Conservation (phyloP, 495 filamentous ascomycete genomes). For the Aspergillus nanangensis region DNA sequence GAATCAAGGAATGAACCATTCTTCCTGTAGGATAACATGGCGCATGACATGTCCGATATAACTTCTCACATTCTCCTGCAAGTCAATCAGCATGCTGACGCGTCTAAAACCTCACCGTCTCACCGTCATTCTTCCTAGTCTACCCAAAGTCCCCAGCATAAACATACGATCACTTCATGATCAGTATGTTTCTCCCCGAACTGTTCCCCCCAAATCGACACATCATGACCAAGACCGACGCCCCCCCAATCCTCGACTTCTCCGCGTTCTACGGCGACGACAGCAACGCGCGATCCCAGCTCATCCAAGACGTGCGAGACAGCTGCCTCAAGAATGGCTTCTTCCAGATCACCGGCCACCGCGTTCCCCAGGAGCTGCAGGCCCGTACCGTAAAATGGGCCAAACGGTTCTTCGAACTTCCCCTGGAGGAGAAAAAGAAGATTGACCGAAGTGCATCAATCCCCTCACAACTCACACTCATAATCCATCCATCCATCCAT, state of each 20-base stretch:
- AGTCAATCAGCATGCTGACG: no score
- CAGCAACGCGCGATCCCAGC: conserved; percentile 20
- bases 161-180: no score
- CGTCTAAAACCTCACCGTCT: no score
- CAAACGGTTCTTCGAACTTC: conserved; percentile 46
- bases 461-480: conserved; percentile 3
- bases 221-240: conserved; percentile 15
- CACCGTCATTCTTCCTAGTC: no score
- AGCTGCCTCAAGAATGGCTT: conserved; percentile 42
- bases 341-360: conserved; percentile 46
- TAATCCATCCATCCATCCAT: not conserved
- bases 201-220: no score
- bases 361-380: conserved; percentile 31
- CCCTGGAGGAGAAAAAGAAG: conserved; percentile 46
- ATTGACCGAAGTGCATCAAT: conserved; percentile 34
- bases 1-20: no score
- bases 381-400: conserved; percentile 28
- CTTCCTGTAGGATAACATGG: no score
- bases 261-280: conserved; percentile 28
- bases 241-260: conserved; percentile 32
- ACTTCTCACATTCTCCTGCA: no score
- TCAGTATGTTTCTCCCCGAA: no score
- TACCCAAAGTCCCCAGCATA: no score
- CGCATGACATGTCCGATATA: no score
- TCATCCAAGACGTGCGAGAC: conserved; percentile 25